Evolutionary conservation across 2,329 filamentous ascomycete species (phyloP), one percentile per base, ranked within the genome.

Genomic region (Dissoconium aciculare): DNA sequence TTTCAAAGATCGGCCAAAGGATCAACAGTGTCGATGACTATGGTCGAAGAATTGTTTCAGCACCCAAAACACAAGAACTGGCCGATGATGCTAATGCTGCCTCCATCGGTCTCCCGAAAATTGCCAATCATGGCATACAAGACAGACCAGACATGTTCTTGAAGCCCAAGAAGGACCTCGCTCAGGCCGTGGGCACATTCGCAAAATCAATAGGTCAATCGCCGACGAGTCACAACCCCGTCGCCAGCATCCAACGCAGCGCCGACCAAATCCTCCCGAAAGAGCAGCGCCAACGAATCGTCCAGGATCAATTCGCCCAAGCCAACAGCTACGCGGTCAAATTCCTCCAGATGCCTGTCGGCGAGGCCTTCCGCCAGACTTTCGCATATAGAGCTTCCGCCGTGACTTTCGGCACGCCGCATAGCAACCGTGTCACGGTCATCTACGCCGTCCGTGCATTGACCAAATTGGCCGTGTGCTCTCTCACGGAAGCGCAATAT

Each of bases 401-500:
- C 2, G 69, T 78, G 9, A 69, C 92, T 3, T 64, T 89, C 12
- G 84, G 83, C 17, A 61, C 67, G 0, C 84, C 84, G 0, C 74
- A 78, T 46, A 78, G 76, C 3, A 74, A 79, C 47, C 60, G 72
- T 1, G 70, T 69, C 16, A 59, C 78, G 11, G 76, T 83, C 42
- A 56, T 78, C 30, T 74, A 87, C 50, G 78, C 82, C 1, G 64
- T 74, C 4, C 69, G 73, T 37, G 69, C 77, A 1, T 58, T 91
- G 1, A 40, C 39, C 16, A 31, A 34, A n/a, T 64, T 95, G 15
- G 69, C 80, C 1, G 67, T 82, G 3, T 69, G 69, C 38, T 87
- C 79, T 53, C 57, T 94, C 32, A 61, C 63, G 3, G 85, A 95
- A 54, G 87, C 95, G 51, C 67, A 68, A 27, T 89, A 74, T 49